phyloP scores from a whole-genome alignment of 2,329 filamentous ascomycete genomes.

The Aspergillus sp. region DNA sequence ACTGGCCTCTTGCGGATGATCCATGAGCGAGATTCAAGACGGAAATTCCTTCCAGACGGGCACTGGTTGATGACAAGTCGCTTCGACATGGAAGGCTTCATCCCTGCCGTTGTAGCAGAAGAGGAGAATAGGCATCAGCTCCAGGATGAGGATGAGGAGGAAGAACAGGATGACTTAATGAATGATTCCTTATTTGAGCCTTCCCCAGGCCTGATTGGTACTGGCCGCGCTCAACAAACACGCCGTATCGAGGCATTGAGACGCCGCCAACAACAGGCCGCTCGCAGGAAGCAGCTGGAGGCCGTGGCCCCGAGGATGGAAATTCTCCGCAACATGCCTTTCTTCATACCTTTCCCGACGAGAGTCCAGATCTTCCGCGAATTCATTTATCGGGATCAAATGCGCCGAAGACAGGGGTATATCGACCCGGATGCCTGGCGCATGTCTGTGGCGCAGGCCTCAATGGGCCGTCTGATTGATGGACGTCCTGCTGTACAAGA shows the following conservation, averaged over 20 bases:
- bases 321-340: constrained; percentile 93
- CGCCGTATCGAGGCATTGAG: constrained; percentile 64
- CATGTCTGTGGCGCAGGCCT: constrained; percentile 55
- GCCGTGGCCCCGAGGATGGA: constrained; percentile 83
- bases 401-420: constrained; percentile 66
- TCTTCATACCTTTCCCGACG: constrained; percentile 90
- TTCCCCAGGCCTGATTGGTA: constrained; percentile 53
- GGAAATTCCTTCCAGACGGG: constrained; percentile 75
- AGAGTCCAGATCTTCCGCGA: constrained; percentile 90
- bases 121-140: constrained; percentile 75
- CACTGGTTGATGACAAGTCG: constrained; percentile 93
- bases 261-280: constrained; percentile 65
- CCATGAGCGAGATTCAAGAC: constrained; percentile 89
- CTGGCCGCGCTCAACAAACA: constrained; percentile 63
- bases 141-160: constrained; percentile 63
- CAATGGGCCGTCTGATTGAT: constrained; percentile 42
- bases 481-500: constrained; percentile 44
- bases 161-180: constrained; percentile 51
- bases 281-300: constrained; percentile 71
- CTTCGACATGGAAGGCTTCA: constrained; percentile 87
- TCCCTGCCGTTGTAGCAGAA: constrained; percentile 81
- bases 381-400: constrained; percentile 83
- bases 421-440: constrained; percentile 77
- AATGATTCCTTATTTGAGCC: constrained; percentile 38
- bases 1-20: constrained; percentile 82